Base-by-base conservation (phyloP, 306 rosid species). In the Albizia julibrissin region DNA sequence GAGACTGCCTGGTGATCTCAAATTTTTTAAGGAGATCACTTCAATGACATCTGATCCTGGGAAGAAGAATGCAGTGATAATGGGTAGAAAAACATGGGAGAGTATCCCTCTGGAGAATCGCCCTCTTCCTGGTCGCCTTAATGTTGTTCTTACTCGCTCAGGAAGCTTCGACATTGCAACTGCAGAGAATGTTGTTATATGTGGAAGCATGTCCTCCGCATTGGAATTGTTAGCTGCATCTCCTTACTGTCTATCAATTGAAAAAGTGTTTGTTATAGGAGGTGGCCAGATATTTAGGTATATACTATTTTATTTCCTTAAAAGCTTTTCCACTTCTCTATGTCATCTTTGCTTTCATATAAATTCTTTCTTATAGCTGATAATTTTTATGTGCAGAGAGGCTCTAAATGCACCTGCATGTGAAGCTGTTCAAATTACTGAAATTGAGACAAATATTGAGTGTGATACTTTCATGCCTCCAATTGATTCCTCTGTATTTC, bases 71-170 rank as follows among this genome's bases (percentile, higher is more conserved):
- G 99, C 98, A 0, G 74, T 96, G 87, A 72, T 96, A 67, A 96
- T 96, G 99, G 99, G 98, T 76, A 89, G 99, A 75, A 93, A 91
- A 84, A 83, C 99, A 76, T 96, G 98, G 98, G 99, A 96, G 91
- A 79, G 91, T 58, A 92, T 93, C 80, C 92, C 91, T 34, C 82
- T 78, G 19, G 92, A 91, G 74, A 47, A 64, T 18, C 94, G 91
- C 62, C 99, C 98, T 54, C 88, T 92, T 61, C 87, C 94, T 18
- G 97, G 98, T 59, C 92, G 97, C 76, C 97, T 95, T 49, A 96
- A 93, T 80, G 97, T 96, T 80, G 96, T 96, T 87, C 85, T 96
- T 70, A 93, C 99, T 79, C 97, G 97, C 72, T 93, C 99, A 0
- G 99, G 97, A 72, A 91, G 97, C 62, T 96, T 93, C 67, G 99